Evolutionary conservation across 2,329 filamentous ascomycete genomes (phyloP).

Genomic region (Rhynchosporium secalis): DNA sequence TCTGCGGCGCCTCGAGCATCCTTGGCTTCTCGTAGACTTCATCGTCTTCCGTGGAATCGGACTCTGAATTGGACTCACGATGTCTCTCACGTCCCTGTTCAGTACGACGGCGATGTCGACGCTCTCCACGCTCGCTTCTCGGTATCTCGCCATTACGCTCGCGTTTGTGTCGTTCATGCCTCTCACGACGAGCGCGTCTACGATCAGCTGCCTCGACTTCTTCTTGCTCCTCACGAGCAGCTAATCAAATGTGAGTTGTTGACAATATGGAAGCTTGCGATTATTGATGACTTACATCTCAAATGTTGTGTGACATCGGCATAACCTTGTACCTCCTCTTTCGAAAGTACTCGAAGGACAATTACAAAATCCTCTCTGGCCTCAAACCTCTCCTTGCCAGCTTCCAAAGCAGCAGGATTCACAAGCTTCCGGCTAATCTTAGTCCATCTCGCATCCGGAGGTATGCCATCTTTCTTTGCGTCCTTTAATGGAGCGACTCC

Average conservation of each 20-base stretch:
- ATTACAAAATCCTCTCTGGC: constrained; percentile 93
- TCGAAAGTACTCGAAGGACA: constrained; percentile 80
- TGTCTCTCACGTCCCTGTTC: constrained; percentile 26
- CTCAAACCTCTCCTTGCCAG: constrained; percentile 85
- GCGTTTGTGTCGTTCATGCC: constrained; percentile 39
- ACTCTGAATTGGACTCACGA: constrained; percentile 28
- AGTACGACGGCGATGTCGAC: constrained; percentile 27
- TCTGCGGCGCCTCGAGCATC: constrained; percentile 36
- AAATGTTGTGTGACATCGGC: constrained; percentile 79
- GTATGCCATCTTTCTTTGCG: constrained; percentile 73
- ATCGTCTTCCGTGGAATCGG: constrained; percentile 31
- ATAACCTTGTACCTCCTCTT: constrained; percentile 87
- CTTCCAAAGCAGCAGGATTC: constrained; percentile 82
- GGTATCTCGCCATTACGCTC: constrained; percentile 29
- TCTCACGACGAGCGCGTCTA: constrained; percentile 36
- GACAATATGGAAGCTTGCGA: not conserved
- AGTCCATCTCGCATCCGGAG: constrained; percentile 82
- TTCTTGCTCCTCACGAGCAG: constrained; percentile 38
- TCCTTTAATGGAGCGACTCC: constrained; percentile 94
- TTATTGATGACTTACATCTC: constrained; percentile 59
- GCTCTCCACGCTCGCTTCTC: constrained; percentile 22
- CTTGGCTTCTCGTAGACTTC: constrained; percentile 29
- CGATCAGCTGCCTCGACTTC: constrained; percentile 33
- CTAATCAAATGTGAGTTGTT: constrained; percentile 23
- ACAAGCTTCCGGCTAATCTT: constrained; percentile 88